Evolutionary conservation across 305 asterid genomes (phyloP), one percentile per base, ranked within the genome.

Genomic region (Rubia tinctorum): DNA sequence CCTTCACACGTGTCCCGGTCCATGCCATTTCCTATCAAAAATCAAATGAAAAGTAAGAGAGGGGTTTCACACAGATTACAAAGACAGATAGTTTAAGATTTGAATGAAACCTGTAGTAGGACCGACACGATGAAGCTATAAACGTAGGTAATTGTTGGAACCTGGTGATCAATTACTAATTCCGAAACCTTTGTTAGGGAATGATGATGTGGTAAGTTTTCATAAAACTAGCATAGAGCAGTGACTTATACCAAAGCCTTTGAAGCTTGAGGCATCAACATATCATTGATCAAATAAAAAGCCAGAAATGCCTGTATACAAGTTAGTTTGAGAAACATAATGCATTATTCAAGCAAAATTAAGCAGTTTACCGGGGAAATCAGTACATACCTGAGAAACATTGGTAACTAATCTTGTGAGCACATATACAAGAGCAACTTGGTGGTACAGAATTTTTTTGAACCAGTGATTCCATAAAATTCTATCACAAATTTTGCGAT

Each of bases 381-480:
- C 30, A 11, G 14, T 18, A 53, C 80, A 80, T 59, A 92, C 96
- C 92, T 92, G 98, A 45, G 98, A 92, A 69, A 92, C 92, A 78
- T 90, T 92, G 62, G 98, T 88, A 65, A 90, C 86, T 2, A 92
- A 88, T 76, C 97, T 86, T 53, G 98, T 90, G 69, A 90, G 82
- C 79, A 92, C 87, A 76, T 92, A 92, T 64, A 89, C 95, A 72
- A 88, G 81, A 17, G 98, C 96, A 74, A 90, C 97, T 82, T 92
- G 96, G 87, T 92, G 79, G 80, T 88, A 92, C 73, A 90, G 59
- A 68, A 86, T 59, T 83, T 88, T 89, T 20, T 49, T 40, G 73
- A 93, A 91, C 97, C 97, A 93, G 82, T 86, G 85, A 37, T 82
- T 79, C 97, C 98, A 91, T 59, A 86, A 87, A 70, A 93, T 86